These are phyloP conservation scores for Macrophomina tecta DNA, from an alignment of 2,329 filamentous ascomycete genomes.

Conservation along the genomic window DNA sequence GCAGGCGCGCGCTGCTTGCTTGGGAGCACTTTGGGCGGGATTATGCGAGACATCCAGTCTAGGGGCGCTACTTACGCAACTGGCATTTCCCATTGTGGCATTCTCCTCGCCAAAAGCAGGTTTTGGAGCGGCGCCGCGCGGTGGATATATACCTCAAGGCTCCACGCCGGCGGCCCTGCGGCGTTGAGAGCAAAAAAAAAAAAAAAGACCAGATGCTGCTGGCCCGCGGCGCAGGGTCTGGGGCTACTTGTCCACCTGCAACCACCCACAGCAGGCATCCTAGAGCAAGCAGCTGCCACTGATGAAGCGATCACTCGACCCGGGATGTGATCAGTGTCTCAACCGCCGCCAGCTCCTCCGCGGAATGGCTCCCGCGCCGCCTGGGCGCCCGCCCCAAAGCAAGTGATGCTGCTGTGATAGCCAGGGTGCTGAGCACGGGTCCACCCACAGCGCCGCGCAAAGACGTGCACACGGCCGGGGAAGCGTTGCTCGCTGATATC, in stretches of 20 bases:
- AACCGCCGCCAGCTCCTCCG: background rate
- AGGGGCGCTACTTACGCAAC: constrained; percentile 23
- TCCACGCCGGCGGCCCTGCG: background rate
- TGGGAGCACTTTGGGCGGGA: constrained; percentile 14
- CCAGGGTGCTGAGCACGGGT: constrained; percentile 1
- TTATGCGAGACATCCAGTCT: constrained; percentile 23
- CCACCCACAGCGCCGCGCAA: constrained; percentile 1
- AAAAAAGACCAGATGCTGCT: background rate
- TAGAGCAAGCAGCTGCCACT: background rate
- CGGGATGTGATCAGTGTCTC: background rate
- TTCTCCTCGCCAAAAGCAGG: constrained; percentile 1
- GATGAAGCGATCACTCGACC: background rate
- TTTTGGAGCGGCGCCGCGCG: background rate
- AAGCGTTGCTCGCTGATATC: constrained; percentile 10
- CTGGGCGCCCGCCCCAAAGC: background rate
- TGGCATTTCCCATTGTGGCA: constrained; percentile 11
- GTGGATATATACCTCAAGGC: background rate
- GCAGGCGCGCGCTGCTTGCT: background rate
- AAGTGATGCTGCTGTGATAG: constrained; percentile 11
- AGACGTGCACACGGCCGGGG: constrained; percentile 13
- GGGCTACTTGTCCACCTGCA: background rate
- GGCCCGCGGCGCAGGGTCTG: constrained; percentile 2
- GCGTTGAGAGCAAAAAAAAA: background rate
- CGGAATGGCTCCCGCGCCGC: constrained; percentile 1
- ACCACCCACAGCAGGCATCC: background rate